Evolutionary conservation across 2,329 filamentous ascomycete genomes (phyloP), one percentile per base, ranked within the genome.

Genomic region (Exophiala calicioides): DNA sequence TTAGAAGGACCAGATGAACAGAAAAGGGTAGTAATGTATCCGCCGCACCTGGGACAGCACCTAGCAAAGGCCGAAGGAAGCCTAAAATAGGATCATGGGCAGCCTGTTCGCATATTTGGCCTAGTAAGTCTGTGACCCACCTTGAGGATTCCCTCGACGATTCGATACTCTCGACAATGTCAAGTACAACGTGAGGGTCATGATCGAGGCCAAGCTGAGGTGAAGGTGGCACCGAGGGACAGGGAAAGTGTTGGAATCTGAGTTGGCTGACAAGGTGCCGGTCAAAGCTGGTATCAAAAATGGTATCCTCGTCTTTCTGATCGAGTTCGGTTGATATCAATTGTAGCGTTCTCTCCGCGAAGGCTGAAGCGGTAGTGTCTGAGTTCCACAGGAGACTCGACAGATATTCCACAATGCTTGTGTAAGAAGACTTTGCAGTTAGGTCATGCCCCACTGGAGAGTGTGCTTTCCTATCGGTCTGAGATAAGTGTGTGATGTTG

Each of bases 1-100:
- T 74, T 1, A 82, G 71, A 1, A 98, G 74, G 12, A 90, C 82
- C 31, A 95, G 73, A 66, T 98, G 94, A 3, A 95, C 72, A 42
- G 97, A 79, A 56, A 88, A 94, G 0, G 90, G 90, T 38, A 97
- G 84, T 0, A 88, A 74, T 31, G 82, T 78, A 50, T 84, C 78
- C 0, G 90, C 85, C 61, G 96, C 82, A 0, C 80, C 79, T 30
- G 80, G 76, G 19, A 91, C 80, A 9, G 77, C 75, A 9, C 72
- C 66, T 3, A 96, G 71, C 29, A 93, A 77, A 4, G 80, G 79
- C 1, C 79, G 73, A 18, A 97, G 68, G 2, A 85, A 79, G 8
- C 78, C 78, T 30, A 96, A 73, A 2, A 95, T 73, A 10, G 85
- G 79, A 49, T 88, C 84, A 13, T 80, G 70, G 0, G 75, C 65